Evolutionary conservation across 2,329 filamentous ascomycete genomes (phyloP), one percentile per base, ranked within the genome.

Genomic region (Trichoderma sp.): DNA sequence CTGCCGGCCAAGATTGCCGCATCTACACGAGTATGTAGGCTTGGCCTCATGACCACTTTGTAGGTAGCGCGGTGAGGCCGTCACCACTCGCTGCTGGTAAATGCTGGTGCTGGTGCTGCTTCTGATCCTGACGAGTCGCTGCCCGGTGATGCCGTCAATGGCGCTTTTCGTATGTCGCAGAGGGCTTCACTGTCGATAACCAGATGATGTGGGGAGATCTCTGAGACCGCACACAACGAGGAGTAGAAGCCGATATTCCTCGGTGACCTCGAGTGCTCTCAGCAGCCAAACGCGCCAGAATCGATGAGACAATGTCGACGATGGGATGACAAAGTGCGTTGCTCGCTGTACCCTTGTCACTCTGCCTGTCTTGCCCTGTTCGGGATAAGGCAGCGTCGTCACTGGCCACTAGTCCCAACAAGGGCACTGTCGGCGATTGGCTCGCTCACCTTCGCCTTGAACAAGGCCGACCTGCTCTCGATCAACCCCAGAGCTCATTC

Each of bases 1-100:
- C 34, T 12, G 43, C 26, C 45, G 52, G 61, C 34, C n/a, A 57
- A 5, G 43, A 44, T 50, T 56, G 5, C 51, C 52, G 44, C 45
- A 48, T 57, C 52, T 52, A 52, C 28, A 34, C 28, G 26, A 14
- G 30, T 19, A 34, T 19, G 50, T 30, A 50, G 45, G 48, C 3
- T 7, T 47, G 48, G 48, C 48, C 41, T 63, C 59, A 54, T 63
- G 39, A 63, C 59, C 59, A 45, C 59, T 47, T 21, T 52, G 30
- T 44, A 26, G 50, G 30, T 43, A 63, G 41, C 50, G 59, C 50
- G 30, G 17, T 30, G 26, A 39, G 39, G 26, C 48, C 39, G 47
- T 54, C 39, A 54, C 50, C 39, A 43, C 30, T 15, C 48, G 48
- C 58, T 62, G 48, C 39, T 21, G 24, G 10, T 39, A 0, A 3